These are phyloP conservation scores for Scheffersomyces lignicola DNA, from an alignment of 1,139 yeast genomes.

Conservation along the genomic window DNA sequence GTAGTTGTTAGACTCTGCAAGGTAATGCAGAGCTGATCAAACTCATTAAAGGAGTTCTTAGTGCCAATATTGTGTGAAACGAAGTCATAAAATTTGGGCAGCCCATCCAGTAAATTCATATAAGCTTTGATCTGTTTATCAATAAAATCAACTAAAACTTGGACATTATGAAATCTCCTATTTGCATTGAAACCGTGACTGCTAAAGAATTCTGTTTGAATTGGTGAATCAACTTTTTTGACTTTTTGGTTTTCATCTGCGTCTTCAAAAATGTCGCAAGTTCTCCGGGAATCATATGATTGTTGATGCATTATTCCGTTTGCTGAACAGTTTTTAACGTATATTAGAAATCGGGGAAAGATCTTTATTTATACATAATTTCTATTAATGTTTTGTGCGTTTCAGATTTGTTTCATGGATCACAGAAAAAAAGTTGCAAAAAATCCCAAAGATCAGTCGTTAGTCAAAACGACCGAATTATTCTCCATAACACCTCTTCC, in stretches of 20 bases:
- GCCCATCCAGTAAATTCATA: neutral
- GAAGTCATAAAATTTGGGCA: neutral
- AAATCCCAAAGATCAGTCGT: conserved; percentile 10
- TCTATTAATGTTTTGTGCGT: neutral
- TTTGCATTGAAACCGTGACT: neutral
- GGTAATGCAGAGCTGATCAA: neutral
- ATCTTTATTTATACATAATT: too few species aligned
- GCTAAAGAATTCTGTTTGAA: neutral
- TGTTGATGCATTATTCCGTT: neutral
- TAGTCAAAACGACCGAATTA: conserved; percentile 17
- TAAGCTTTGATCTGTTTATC: neutral
- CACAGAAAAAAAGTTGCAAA: conserved; percentile 3
- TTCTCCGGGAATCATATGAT: neutral
- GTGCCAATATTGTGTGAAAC: neutral
- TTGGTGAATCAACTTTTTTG: conserved; percentile 2
- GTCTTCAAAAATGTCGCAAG: neutral
- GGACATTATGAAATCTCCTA: neutral
- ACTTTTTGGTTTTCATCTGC: neutral
- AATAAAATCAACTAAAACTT: neutral
- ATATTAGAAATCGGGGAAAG: too few species aligned
- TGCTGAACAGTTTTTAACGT: too few species aligned
- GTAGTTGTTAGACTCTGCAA: neutral
- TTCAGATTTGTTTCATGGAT: conserved; percentile 6
- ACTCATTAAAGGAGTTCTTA: neutral
- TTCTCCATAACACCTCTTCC: conserved; percentile 85